Percentiles rank a stretch among this genome's conserved stretches.
These are phyloP conservation scores for Chrysanthemum makinoi DNA, from an alignment of 129 eudicot genomes.

Conservation along the genomic window DNA sequence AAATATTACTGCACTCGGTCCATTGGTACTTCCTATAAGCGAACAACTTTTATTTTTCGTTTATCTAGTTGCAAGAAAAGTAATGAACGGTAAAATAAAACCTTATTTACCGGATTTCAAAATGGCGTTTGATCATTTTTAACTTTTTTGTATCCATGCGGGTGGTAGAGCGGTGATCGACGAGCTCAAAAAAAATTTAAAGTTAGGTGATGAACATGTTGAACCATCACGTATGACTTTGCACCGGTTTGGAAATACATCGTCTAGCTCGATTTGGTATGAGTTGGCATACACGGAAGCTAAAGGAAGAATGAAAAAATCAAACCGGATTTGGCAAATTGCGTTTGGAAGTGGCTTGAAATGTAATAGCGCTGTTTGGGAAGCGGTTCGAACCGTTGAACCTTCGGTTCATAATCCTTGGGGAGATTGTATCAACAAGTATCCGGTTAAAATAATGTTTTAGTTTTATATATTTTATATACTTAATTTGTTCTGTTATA, in stretches of 20 bases:
- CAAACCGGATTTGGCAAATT: slow-evolving; percentile 63
- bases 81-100: slow-evolving; percentile 23
- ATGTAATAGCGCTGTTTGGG: slow-evolving; percentile 73
- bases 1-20: slow-evolving; percentile 56
- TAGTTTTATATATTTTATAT: background rate
- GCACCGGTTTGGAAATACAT: slow-evolving; percentile 63
- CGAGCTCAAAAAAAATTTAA: slow-evolving; percentile 52
- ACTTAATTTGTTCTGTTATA: too few relatives aligned
- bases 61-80: slow-evolving; percentile 28
- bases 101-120: slow-evolving; percentile 59
- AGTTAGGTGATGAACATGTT: slow-evolving; percentile 37
- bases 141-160: slow-evolving; percentile 66
- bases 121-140: slow-evolving; percentile 50
- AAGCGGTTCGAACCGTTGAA: slow-evolving; percentile 40
- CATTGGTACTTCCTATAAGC: slow-evolving; percentile 51
- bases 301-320: slow-evolving; percentile 47
- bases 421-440: slow-evolving; percentile 39
- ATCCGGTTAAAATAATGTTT: slow-evolving; percentile 31
- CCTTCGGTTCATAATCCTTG: slow-evolving; percentile 42
- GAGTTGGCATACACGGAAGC: too few relatives aligned
- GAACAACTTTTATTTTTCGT: slow-evolving; percentile 48
- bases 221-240: slow-evolving; percentile 71
- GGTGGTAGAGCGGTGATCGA: slow-evolving; percentile 72
- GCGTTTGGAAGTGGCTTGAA: too few relatives aligned
- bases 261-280: slow-evolving; percentile 67